These are phyloP conservation scores for Stemphylium lycopersici DNA, from an alignment of 2,329 filamentous ascomycete species.

Conservation along the genomic window DNA sequence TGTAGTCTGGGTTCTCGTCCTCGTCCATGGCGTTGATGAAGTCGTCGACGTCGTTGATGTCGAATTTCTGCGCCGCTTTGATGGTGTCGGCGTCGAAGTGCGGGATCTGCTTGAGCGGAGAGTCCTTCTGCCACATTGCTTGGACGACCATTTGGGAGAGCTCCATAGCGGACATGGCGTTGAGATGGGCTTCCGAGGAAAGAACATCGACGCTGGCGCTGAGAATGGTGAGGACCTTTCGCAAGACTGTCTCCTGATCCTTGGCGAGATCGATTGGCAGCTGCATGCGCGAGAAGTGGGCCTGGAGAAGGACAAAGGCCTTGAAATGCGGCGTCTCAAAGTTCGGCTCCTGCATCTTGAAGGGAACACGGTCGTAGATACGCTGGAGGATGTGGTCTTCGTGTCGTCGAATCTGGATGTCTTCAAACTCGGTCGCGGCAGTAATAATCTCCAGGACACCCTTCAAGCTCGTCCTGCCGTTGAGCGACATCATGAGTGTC, in stretches of 20 bases:
- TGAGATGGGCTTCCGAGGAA: constrained; percentile 92
- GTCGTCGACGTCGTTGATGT: constrained; percentile 91
- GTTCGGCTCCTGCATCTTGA: constrained; percentile 87
- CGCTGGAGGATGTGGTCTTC: constrained; percentile 86
- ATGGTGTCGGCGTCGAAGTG: constrained; percentile 87
- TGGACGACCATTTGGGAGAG: constrained; percentile 99
- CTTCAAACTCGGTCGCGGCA: constrained; percentile 94
- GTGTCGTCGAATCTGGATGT: constrained; percentile 90
- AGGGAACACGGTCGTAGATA: constrained; percentile 92
- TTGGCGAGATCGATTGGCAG: constrained; percentile 93
- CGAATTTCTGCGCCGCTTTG: constrained; percentile 78
- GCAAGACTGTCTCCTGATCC: constrained; percentile 87
- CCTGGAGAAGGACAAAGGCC: constrained; percentile 94
- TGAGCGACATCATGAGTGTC: constrained; percentile 92
- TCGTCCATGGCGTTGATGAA: constrained; percentile 99
- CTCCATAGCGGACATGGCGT: constrained; percentile 98
- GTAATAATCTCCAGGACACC: constrained; percentile 96
- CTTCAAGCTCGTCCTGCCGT: constrained; percentile 89
- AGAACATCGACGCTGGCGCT: constrained; percentile 94
- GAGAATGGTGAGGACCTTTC: constrained; percentile 83
- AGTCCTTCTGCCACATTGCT: constrained; percentile 98
- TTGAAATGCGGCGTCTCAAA: constrained; percentile 98
- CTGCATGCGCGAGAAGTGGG: constrained; percentile 97
- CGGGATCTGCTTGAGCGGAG: constrained; percentile 95
- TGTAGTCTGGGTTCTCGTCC: constrained; percentile 84